Base-by-base conservation (phyloP, 495 filamentous ascomycete species). In the Penicillium ochrochloron region DNA sequence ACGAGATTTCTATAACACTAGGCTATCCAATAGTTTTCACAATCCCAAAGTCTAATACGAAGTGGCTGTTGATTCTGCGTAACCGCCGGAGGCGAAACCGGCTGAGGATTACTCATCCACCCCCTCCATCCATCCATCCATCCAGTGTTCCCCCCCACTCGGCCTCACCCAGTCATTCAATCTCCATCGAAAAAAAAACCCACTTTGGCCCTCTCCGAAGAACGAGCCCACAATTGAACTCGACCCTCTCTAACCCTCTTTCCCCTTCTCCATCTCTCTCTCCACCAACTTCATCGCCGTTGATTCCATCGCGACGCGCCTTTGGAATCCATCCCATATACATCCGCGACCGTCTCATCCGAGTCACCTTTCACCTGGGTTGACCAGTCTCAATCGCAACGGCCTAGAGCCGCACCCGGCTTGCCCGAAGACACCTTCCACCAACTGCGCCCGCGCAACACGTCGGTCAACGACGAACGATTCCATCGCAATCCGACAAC, bases 401-500 rank as follows among this genome's bases (percentile, higher is more conserved):
- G 42, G 44, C 33, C 44, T 12, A 35, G 66, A 69, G 61, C 68
- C 71, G 71, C 69, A 66, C 64, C 64, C 66, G 71, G 66, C 62
- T 51, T 53, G 62, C 48, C 56, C 64, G 66, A 68, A 68, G 34
- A 33, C 39, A 29, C 8, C 10, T 19, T 9, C 23, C 17, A 34
- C 19, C 8, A 17, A 34, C 37, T 25, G 37, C 51, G n/a, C 51
- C 15, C 19, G 42, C 39, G 66, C 63, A 59, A 53, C 59, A 62
- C 50, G 57, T 63, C 37, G 37, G 55, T 29, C 52, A 29, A 35
- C 55, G 34, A 52, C 27, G 23, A 51, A 41, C 54, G 34, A 59
- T 41, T 23, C 52, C 2, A 63, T 57, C 50, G 37, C 42, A 37
- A 6, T 39, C 27, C 15, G 56, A 42, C 19, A 15, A 46, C 12